Percentiles rank a stretch among this genome's conserved stretches.
These are phyloP conservation scores for Teunomyces pallodes DNA, from an alignment of 805 yeast species.

Conservation along the genomic window DNA sequence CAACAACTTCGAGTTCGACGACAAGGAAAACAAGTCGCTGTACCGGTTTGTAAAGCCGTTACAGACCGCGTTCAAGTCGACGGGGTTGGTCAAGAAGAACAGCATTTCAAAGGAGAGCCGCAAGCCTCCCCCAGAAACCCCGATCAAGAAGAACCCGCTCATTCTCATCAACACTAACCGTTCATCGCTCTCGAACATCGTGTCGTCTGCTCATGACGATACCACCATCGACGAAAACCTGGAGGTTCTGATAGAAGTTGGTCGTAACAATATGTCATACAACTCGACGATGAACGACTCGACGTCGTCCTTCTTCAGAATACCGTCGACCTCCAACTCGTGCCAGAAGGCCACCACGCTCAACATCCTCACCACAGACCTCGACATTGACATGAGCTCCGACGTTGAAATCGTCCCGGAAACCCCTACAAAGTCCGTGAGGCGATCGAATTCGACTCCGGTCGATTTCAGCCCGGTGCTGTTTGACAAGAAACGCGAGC, in stretches of 20 bases:
- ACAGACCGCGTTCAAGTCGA: constrained; percentile 76
- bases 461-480: constrained; percentile 25
- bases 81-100: constrained; percentile 64
- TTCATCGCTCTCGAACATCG: constrained; percentile 16
- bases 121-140: constrained; percentile 44
- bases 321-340: constrained; percentile 17
- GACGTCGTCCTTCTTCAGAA: constrained; percentile 31
- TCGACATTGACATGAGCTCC: constrained; percentile 17
- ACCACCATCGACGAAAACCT: constrained; percentile 12
- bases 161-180: constrained; percentile 28
- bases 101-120: constrained; percentile 18
- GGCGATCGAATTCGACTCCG: constrained; percentile 27
- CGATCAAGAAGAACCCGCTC: constrained; percentile 41
- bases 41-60: constrained; percentile 77
- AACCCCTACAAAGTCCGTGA: constrained; percentile 38
- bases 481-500: constrained; percentile 12
- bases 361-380: constrained; percentile 11
- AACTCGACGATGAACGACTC: constrained; percentile 29
- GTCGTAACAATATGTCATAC: constrained; percentile 27
- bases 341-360: constrained; percentile 9
- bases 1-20: constrained; percentile 17
- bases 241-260: constrained; percentile 40
- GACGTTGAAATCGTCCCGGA: constrained; percentile 29
- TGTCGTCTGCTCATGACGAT: constrained; percentile 20
- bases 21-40: constrained; percentile 39